phyloP scores from a whole-genome alignment of 2,329 filamentous ascomycete genomes.

The Seiridium cupressi region DNA sequence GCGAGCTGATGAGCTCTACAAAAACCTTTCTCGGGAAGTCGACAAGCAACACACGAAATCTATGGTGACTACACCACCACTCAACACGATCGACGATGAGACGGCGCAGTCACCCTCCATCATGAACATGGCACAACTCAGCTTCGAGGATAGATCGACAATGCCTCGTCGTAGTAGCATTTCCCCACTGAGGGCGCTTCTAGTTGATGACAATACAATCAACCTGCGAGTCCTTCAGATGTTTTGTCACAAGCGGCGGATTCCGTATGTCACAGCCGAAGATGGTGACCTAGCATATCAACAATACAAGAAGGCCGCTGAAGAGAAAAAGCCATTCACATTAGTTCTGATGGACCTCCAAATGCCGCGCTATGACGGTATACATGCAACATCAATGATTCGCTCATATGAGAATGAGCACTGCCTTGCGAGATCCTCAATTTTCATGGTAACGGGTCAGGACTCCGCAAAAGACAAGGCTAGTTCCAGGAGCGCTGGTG shows the following conservation, averaged over 20 bases:
- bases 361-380: constrained; percentile 8
- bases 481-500: constrained; percentile 1
- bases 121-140: not conserved
- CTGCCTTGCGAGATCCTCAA: not conserved
- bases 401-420: constrained; percentile 4
- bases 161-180: not conserved
- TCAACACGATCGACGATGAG: not conserved
- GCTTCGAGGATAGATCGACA: not conserved
- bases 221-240: constrained; percentile 8
- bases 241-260: constrained; percentile 7
- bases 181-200: constrained; percentile 3
- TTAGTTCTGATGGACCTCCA: constrained; percentile 11
- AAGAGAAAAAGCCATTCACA: not conserved
- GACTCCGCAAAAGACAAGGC: constrained; percentile 5
- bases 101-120: not conserved
- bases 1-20: not conserved
- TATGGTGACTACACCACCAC: too few relatives aligned
- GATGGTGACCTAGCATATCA: constrained; percentile 5
- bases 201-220: constrained; percentile 10
- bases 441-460: constrained; percentile 11
- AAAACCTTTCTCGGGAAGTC: not conserved
- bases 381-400: constrained; percentile 7
- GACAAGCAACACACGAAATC: not conserved
- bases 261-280: constrained; percentile 7
- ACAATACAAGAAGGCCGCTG: constrained; percentile 1